Percentiles rank a stretch among this genome's conserved stretches.
These are phyloP conservation scores for Leptographium radiaticola DNA, from an alignment of 2,329 filamentous ascomycete species.

Conservation along the genomic window DNA sequence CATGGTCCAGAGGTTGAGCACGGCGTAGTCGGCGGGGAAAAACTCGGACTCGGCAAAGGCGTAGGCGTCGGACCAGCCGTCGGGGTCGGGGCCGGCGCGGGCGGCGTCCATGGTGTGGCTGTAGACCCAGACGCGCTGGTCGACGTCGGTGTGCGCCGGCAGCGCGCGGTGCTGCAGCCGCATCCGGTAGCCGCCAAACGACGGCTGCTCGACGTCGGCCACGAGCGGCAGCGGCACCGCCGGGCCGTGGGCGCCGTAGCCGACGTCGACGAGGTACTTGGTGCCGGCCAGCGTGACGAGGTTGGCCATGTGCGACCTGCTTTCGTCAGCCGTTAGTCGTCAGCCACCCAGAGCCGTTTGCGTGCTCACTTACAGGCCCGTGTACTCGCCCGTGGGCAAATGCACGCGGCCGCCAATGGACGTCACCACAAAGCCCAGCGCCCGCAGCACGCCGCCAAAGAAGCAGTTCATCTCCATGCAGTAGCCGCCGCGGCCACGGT, in stretches of 20 bases:
- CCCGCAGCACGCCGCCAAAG: slow-evolving; percentile 33
- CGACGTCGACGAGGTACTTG: slow-evolving; percentile 54
- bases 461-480: slow-evolving; percentile 35
- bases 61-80: slow-evolving; percentile 33
- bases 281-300: slow-evolving; percentile 40
- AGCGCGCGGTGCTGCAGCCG: slow-evolving; percentile 24
- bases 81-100: slow-evolving; percentile 14
- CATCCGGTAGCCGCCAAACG: slow-evolving; percentile 44
- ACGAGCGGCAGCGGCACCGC: slow-evolving; percentile 67
- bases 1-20: slow-evolving; percentile 29
- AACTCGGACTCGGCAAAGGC: slow-evolving; percentile 38
- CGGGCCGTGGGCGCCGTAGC: slow-evolving; percentile 48
- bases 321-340: slow-evolving; percentile 41
- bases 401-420: slow-evolving; percentile 8
- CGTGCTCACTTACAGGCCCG: slow-evolving; percentile 18
- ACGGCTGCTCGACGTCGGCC: slow-evolving; percentile 50
- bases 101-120: slow-evolving; percentile 10
- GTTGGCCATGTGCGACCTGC: slow-evolving; percentile 49
- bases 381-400: slow-evolving; percentile 9
- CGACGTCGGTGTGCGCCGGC: slow-evolving; percentile 16
- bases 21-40: slow-evolving; percentile 30
- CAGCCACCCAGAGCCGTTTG: background rate
- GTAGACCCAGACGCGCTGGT: slow-evolving; percentile 27
- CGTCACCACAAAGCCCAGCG: slow-evolving; percentile 35
- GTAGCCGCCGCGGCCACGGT: slow-evolving; percentile 34